A percentile compares a stretch with the other conserved stretches of the same genome.
Evolutionary conservation across 208 protist species (phyloP).

Genomic region (Crithidia acanthocephali): DNA sequence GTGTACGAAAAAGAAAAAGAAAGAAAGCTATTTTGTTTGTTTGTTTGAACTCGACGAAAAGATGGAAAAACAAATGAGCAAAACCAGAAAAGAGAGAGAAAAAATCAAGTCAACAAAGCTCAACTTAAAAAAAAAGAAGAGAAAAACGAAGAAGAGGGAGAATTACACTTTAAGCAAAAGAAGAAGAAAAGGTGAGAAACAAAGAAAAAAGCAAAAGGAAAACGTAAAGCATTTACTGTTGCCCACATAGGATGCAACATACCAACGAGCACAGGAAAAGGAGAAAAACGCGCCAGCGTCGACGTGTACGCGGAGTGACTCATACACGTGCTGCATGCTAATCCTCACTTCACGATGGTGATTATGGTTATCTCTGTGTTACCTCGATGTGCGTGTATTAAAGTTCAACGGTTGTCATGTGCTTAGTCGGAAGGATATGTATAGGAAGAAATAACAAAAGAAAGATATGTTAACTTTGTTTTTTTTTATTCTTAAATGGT

Average conservation of each 20-base stretch:
- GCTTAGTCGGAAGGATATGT: background rate
- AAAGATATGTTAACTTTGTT: slow-evolving; percentile 1
- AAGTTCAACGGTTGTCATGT: background rate
- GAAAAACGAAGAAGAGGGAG: background rate
- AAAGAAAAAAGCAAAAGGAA: slow-evolving; percentile 25
- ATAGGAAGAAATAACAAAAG: slow-evolving; percentile 19
- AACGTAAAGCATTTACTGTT: background rate
- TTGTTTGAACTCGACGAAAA: no score
- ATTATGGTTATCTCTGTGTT: slow-evolving; percentile 2
- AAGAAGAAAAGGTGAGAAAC: background rate
- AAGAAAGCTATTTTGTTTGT: no score
- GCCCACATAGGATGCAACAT: slow-evolving; percentile 4
- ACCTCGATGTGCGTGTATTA: background rate
- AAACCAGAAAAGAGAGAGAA: background rate
- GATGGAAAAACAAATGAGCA: no score
- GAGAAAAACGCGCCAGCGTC: slow-evolving; percentile 22
- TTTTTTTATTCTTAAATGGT: no score
- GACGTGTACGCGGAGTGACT: background rate
- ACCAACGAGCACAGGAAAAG: slow-evolving; percentile 11
- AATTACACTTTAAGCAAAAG: slow-evolving; percentile 16
- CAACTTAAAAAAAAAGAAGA: slow-evolving; percentile 9
- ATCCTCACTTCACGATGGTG: background rate
- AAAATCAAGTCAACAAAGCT: background rate
- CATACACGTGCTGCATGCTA: no score
- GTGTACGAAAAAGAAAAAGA: no score